Base-by-base conservation (phyloP, 73 alveolate species). In the Paramecium octaurelia region DNA sequence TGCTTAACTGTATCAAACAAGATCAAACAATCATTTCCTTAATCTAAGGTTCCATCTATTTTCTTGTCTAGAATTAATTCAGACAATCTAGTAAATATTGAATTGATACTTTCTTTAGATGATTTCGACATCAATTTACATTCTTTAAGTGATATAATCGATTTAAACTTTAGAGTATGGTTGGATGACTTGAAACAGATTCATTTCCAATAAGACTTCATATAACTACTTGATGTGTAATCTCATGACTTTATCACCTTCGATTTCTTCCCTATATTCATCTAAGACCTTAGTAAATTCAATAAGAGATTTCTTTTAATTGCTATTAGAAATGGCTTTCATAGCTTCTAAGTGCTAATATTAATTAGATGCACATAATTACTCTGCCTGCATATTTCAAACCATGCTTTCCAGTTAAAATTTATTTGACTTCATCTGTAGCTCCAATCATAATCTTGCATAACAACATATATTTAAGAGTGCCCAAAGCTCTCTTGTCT, bases 111-210 rank as follows among this genome's bases (percentile, higher is more conserved):
- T 95, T 20, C 84, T 70, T 89, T 89, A 71, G 9, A 89, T 71
- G 36, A 71, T 70, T 70, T 70, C 84, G 10, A 42, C 84, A 44
- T 89, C 94, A 27, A 89, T 59, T 21, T 59, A 77, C 58, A 89
- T 89, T 70, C 91, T 89, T 21, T 89, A 23, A 23, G 98, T 96
- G 21, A 97, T 95, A 87, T 93, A 96, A 89, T 95, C 98, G 40
- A 97, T 95, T 92, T 97, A 95, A 77, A 96, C 99, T 50, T 93
- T 97, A 54, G 98, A 94, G 93, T 97, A 97, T 11, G 99, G 99
- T 86, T 93, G 93, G 24, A 97, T 97, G 73, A 97, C 96, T 92
- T 97, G 94, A 76, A 92, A 96, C 69, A 97, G 87, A 93, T 97
- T 97, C 92, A 96, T 95, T 93, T 97, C 99, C 4, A 97, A 92